Base-by-base conservation (phyloP, 2,329 filamentous ascomycete species). In the Phoma sp. region DNA sequence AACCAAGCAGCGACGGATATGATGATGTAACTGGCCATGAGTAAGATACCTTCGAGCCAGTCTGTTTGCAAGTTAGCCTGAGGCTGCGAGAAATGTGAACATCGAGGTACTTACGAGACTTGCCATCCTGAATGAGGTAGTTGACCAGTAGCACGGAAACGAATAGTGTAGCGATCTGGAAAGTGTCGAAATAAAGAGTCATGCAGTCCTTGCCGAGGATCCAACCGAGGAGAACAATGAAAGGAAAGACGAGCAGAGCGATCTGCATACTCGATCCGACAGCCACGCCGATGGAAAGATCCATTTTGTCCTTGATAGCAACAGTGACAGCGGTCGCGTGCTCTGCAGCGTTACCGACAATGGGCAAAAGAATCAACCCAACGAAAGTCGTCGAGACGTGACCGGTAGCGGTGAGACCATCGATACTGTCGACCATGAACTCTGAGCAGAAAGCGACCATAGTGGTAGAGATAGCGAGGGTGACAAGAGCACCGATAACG, bases 171-270 rank as follows among this genome's bases (percentile, higher is more conserved):
- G 82, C 89, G 13, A 96, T 88, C 77, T 96, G 91, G 80, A 97
- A 97, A 0, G 87, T 87, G 70, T 96, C 91, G 72, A 96, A 95
- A 73, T 88, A 88, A 5, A 96, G 83, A 19, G 87, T 91, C 91
- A 89, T 87, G 33, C 81, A 77, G 44, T 84, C 78, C 17, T 84
- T 79, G 48, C 83, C 83, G 47, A 84, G 79, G 52, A 82, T 81
- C 85, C 85, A 88, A 49, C 84, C 85, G 47, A 88, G 78, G 36
- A 88, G 78, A 21, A 88, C 81, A 63, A 84, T 79, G 37, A 88
- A 70, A 2, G 85, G 85, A 49, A 87, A 76, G 29, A 88, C 84
- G 27, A 88, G 75, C 21, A 88, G 76, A 0, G 85, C 85, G 64
- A 88, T 88, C 69, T 88, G 85, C 80, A 88, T 85, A 61, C 82